Conservation (phyloP, 345 rosid species). For the Melaleuca alternifolia region DNA sequence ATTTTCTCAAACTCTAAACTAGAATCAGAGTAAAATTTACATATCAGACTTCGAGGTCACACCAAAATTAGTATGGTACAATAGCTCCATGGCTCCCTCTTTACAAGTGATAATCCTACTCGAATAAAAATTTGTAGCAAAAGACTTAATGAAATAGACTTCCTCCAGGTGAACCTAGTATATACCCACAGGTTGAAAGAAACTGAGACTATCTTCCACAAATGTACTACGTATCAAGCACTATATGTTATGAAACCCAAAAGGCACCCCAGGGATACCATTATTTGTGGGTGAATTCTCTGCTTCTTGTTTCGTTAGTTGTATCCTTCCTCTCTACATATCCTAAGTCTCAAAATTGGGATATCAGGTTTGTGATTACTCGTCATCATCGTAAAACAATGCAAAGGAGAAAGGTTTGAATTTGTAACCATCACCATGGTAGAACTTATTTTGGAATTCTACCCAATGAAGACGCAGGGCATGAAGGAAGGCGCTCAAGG, state of each 20-base stretch:
- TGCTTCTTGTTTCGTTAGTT: background rate
- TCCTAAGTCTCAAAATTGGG: background rate
- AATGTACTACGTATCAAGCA: background rate
- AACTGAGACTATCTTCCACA: background rate
- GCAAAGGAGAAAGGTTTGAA: conserved; percentile 32
- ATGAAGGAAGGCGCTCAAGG: conserved; percentile 32
- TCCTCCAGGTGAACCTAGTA: background rate
- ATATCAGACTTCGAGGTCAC: background rate
- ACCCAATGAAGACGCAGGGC: conserved; percentile 39
- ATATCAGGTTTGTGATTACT: background rate
- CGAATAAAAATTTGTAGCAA: background rate
- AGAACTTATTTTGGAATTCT: conserved; percentile 31
- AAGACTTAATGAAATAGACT: background rate
- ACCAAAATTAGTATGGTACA: background rate
- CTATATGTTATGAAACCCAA: background rate
- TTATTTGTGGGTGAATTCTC: background rate
- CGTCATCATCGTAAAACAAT: conserved; percentile 2
- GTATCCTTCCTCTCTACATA: background rate
- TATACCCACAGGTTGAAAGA: background rate
- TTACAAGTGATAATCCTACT: background rate
- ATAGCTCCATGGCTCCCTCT: background rate
- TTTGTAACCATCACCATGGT: conserved; percentile 36
- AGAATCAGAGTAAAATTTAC: background rate
- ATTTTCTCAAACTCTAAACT: background rate
- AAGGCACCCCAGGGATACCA: background rate